phyloP scores from a whole-genome alignment of 805 yeast species.

The Metahyphopichia silvanorum region DNA sequence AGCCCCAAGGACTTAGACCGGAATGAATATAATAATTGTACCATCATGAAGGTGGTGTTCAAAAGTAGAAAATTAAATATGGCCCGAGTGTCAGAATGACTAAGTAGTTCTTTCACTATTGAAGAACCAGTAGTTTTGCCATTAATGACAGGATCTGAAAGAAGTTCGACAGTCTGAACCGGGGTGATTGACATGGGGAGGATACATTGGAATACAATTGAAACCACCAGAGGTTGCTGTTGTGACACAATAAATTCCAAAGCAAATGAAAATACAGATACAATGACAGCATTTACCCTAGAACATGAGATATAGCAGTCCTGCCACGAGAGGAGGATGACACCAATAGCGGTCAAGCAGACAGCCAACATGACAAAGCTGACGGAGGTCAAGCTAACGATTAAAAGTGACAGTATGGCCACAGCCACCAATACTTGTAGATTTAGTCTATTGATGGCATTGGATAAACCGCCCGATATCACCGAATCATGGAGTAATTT shows the following conservation, averaged over 20 bases:
- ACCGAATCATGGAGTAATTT: conserved; percentile 7
- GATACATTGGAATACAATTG: too few species aligned
- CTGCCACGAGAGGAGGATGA: conserved; percentile 22
- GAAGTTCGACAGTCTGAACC: conserved; percentile 11
- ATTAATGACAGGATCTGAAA: conserved; percentile 2
- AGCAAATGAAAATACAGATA: conserved; percentile 13
- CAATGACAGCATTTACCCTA: conserved; percentile 10
- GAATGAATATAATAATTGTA: conserved; percentile 88
- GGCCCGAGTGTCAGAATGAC: conserved; percentile 68
- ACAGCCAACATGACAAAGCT: conserved; percentile 20
- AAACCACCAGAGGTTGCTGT: conserved; percentile 6
- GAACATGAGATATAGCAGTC: conserved; percentile 15
- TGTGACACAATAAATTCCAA: conserved; percentile 20
- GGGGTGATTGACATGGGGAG: conserved; percentile 20
- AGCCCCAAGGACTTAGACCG: conserved; percentile 90
- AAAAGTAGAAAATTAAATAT: conserved; percentile 83
- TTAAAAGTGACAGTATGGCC: conserved; percentile 4
- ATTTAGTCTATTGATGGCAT: too few species aligned
- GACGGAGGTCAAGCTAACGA: conserved; percentile 5
- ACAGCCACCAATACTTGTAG: too few species aligned
- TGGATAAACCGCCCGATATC: too few species aligned
- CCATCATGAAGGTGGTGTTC: conserved; percentile 90
- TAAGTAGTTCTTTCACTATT: conserved; percentile 28
- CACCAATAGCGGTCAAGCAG: conserved; percentile 20
- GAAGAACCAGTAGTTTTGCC: conserved; percentile 3